Evolutionary conservation across 768 basidiomycete species (phyloP), one percentile per base, ranked within the genome.

Genomic region (Hygrocybe coccinea): DNA sequence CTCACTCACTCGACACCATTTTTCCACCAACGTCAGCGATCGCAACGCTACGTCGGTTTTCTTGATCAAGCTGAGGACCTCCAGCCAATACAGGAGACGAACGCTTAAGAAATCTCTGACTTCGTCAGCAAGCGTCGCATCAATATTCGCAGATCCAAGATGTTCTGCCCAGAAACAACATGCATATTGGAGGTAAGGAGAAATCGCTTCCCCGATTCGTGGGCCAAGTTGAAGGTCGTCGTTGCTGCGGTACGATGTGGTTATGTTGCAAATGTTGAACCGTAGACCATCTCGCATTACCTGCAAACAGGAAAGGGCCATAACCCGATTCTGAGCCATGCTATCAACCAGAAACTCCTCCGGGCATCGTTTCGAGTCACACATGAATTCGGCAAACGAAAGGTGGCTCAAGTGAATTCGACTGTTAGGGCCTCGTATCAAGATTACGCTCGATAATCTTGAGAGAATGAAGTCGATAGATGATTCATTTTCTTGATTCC

Each of bases 191-290:
- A 77, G 58, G 17, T 62, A 59, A 5, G 60, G 50, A 4, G 73
- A 58, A 25, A 77, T 72, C 22, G 47, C 49, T 4, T 38, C 50
- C 9, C 57, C 41, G 25, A 73, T 63, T 9, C 57, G 59, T 2
- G 8, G 10, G 0, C 44, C 33, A 1, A 67, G 38, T 37, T 65
- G 50, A 3, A 75, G 44, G 2, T 69, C 64, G 15, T 38, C 12
- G 25, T 76, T 74, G 9, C 38, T 54, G 0, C 63, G n/a, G 50
- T 68, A 66, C 5, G 75, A 76, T 33, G 71, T 64, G 36, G 70
- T 54, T 6, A 77, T 55, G 7, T 62, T 39, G 22, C 74, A 76
- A 4, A 76, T 75, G 43, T 76, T 76, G 62, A 76, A 76, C 50
- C 55, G 61, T 36, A 76, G 69, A 11, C 54, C 58, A 43, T 43